Evolutionary conservation across 805 yeast species (phyloP), one percentile per base, ranked within the genome.

Genomic region (Sugiyamaella boreocaroliniensis): DNA sequence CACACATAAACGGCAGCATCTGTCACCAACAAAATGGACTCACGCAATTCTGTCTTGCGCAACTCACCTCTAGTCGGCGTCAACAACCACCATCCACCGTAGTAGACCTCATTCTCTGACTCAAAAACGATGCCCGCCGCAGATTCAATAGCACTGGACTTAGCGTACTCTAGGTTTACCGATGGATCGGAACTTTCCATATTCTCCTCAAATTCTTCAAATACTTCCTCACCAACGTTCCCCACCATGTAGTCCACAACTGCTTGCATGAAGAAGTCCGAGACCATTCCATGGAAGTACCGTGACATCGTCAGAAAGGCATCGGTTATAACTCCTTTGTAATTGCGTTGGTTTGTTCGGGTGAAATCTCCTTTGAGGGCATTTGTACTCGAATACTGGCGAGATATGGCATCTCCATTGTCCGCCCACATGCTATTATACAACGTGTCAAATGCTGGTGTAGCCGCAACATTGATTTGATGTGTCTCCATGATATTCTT

Each of bases 331-430:
- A 75, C 61, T 0, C 79, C 79, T 29, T 65, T 59, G 50, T 73
- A 69, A 48, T 71, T 70, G 45, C 79, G 64, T 53, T 71, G 68
- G 14, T 71, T 66, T 1, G 76, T 72, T 52, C 79, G 57, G 0
- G 78, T 76, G 55, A 64, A 75, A 50, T 75, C 79, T 6, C 78
- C 78, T 55, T 75, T 76, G 54, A 79, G 64, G 0, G 83, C 83
- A 61, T 75, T 76, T 1, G 84, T 79, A 4, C 79, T 76, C 2
- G 83, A 78, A 61, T 82, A 82, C 55, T 81, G 83, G 46, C 75
- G 79, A 10, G 86, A 80, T 22, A 82, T 78, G 18, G 77, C 80
- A 60, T 82, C 86, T 1, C 86, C 87, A 61, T 82, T 81, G 61
- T 82, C 85, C 1, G 87, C 87, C 87, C 87, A 82, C 10, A 75